Base-by-base conservation (phyloP, 1,284 basidiomycete genomes). In the Vanrija sp. region DNA sequence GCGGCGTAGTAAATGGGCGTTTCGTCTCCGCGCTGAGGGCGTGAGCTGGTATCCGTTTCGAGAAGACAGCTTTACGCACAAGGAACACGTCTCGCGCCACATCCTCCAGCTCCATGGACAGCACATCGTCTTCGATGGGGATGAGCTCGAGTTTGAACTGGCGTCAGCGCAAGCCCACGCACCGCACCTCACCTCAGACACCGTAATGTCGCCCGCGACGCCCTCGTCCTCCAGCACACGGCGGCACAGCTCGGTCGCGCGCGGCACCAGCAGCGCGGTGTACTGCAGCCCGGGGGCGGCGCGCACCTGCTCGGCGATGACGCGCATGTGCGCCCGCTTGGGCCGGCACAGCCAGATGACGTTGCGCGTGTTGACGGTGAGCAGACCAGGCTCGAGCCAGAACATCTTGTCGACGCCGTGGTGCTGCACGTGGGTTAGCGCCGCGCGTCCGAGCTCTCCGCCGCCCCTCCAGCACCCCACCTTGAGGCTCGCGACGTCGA, bases 381-480 rank as follows among this genome's bases (percentile, higher is more conserved):
- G 78, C 10, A 89, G 86, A 26, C 91, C 92, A 8, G 85, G 72
- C 75, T 98, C 96, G 25, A 98, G 85, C 96, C 96, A 99, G 77
- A 96, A 97, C 88, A 99, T 95, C 80, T 96, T 96, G 78, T 98
- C 95, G 5, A 98, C 93, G 5, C 92, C 94, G 83, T 98, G 94
- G 73, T 97, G 90, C 89, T 97, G 66, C 2, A 6, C 10, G 40
- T 15, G n/a, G 8, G 23, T 44, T 7, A 38, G 6, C 19, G 48
- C 8, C 12, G 21, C 42, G 5, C 5, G 47, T 34, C 2, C 28
- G 28, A 28, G 10, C 26, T 14, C 9, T 3, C 5, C 16, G 18
- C 23, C 10, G 4, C 34, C 34, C 34, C 7, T 18, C 6, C 9
- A 1, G 34, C 12, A 65, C 76, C 76, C 38, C 56, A 92, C 93